These are phyloP conservation scores for Zostera marina DNA, from an alignment of 116 monocot species.

Conservation along the genomic window DNA sequence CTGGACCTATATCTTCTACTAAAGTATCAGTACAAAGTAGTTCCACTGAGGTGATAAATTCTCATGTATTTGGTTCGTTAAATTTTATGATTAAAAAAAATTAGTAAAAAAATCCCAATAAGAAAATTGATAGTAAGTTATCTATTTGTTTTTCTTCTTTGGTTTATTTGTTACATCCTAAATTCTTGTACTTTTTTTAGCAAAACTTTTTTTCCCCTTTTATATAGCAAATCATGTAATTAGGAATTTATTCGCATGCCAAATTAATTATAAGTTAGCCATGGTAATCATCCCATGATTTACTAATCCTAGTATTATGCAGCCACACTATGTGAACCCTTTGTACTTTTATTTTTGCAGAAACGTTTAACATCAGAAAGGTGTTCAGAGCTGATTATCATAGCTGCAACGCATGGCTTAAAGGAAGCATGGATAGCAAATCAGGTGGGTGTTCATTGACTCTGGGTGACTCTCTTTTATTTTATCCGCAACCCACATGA, in stretches of 20 bases:
- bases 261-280: too few relatives aligned
- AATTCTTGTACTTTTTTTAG: not conserved
- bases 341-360: slow-evolving; percentile 16
- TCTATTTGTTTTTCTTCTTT: not conserved
- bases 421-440: slow-evolving; percentile 99
- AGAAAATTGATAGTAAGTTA: not conserved
- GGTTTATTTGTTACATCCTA: too few relatives aligned
- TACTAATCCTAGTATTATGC: not conserved
- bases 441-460: slow-evolving; percentile 58
- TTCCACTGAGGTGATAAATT: slow-evolving; percentile 37
- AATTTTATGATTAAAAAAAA: not conserved
- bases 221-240: too few relatives aligned
- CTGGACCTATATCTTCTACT: slow-evolving; percentile 75
- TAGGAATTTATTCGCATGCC: too few relatives aligned
- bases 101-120: not conserved
- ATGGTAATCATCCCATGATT: too few relatives aligned
- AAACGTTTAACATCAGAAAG: slow-evolving; percentile 77
- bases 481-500: too few relatives aligned
- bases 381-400: slow-evolving; percentile 71
- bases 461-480: not conserved
- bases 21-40: slow-evolving; percentile 13
- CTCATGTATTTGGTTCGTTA: not conserved
- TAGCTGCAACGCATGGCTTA: slow-evolving; percentile 80
- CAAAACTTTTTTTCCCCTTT: too few relatives aligned
- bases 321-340: not conserved